A percentile compares a stretch with the other conserved stretches of the same genome.
Evolutionary conservation across 345 rosid genomes (phyloP).

Genomic region (Pistacia vera): DNA sequence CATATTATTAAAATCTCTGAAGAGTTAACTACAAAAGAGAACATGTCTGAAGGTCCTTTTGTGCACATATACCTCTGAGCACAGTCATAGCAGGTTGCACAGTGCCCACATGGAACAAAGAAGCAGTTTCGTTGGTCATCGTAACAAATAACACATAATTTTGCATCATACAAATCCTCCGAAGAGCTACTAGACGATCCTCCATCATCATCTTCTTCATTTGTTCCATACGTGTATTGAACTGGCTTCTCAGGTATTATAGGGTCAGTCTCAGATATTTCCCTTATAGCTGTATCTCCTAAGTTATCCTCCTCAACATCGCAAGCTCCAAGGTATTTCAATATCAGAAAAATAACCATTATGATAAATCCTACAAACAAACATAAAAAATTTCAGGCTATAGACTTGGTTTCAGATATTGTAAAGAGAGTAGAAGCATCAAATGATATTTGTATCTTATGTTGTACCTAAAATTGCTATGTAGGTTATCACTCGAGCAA

Average conservation of each 20-base stretch:
- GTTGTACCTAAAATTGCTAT: conserved; percentile 54
- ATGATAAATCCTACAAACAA: conserved; percentile 47
- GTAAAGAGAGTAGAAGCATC: not conserved
- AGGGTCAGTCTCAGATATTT: conserved; percentile 46
- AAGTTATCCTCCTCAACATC: conserved; percentile 30
- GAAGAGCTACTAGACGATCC: conserved; percentile 57
- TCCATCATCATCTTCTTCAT: conserved; percentile 45
- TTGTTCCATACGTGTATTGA: conserved; percentile 42
- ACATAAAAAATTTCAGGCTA: not conserved
- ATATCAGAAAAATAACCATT: conserved; percentile 33
- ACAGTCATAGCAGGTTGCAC: conserved; percentile 84
- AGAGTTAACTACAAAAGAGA: not conserved
- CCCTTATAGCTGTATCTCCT: conserved; percentile 12
- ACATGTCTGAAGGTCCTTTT: not conserved
- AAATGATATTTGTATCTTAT: not conserved
- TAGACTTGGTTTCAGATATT: not conserved
- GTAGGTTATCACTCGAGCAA: conserved; percentile 55
- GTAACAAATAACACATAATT: conserved; percentile 79
- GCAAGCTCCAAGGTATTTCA: conserved; percentile 58
- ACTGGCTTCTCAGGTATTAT: conserved; percentile 34
- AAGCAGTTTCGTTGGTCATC: conserved; percentile 86
- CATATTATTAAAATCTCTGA: not conserved
- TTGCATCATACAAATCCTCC: conserved; percentile 75
- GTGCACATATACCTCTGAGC: conserved; percentile 57
- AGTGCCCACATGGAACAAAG: conserved; percentile 89